Base-by-base conservation (phyloP, 306 rosid species). In the Cucumis cinereus region DNA sequence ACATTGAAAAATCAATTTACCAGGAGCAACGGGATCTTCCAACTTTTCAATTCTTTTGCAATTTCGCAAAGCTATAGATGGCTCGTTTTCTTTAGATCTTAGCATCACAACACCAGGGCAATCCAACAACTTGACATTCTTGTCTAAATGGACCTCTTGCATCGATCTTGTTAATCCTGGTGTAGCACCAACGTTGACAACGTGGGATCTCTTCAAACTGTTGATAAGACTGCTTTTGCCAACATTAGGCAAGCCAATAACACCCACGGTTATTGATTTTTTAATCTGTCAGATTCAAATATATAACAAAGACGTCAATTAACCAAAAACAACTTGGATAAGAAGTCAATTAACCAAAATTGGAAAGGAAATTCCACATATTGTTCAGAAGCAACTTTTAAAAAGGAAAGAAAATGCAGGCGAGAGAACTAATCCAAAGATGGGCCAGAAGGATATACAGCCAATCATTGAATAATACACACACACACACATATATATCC, bases 21-120 rank as follows among this genome's bases (percentile, higher is more conserved):
- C 99, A 80, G 99, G 96, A 83, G 82, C 84, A 74, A 95, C 41
- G 69, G 97, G 99, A 85, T 95, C 98, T 20, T 82, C 93, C 74
- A 92, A 78, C 83, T 92, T 92, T 84, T 95, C 98, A 49, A 95
- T 95, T 80, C 98, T 87, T 88, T 89, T 91, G 89, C 98, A 93
- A 82, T 93, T 93, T 38, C 93, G 78, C 61, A 93, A 89, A 75
- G 96, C 89, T 20, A 87, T 35, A 35, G 98, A 82, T 15, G 90
- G 85, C 75, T 87, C 88, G 60, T 84, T 91, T 77, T 82, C 96
- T 78, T 78, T 75, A 77, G 93, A 79, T 58, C 80, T 88, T 24
- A 93, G 86, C 98, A 91, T 91, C 50, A 91, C 96, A 78, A 93
- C 98, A 85, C 98, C 98, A 79, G 98, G 98, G 81, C 98, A 93